Conservation (phyloP, 2,329 filamentous ascomycete genomes). For the Reticulascus tulasneorum region DNA sequence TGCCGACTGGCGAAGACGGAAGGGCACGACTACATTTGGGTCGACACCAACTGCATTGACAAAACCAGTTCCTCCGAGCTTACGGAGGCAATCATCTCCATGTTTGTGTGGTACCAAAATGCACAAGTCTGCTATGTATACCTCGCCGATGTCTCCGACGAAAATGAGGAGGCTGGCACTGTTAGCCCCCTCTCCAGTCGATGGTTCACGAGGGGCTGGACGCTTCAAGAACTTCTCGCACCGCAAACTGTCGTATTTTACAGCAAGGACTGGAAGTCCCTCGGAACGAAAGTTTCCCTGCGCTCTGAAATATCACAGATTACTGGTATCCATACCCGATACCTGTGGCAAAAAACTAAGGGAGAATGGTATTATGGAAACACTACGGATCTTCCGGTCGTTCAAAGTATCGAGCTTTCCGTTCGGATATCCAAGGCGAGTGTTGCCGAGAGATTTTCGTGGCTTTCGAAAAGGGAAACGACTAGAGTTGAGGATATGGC, state of each 20-base stretch:
- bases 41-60: conserved; percentile 4
- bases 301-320: neutral
- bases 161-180: conserved; percentile 2
- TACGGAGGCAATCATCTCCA: conserved; percentile 6
- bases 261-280: neutral
- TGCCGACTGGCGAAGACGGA: neutral
- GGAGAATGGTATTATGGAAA: too few species aligned
- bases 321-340: neutral
- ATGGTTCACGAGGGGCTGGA: conserved; percentile 4
- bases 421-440: neutral
- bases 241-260: neutral
- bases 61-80: conserved; percentile 7
- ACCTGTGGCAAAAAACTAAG: neutral
- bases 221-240: conserved; percentile 1
- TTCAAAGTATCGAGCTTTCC: too few species aligned
- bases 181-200: neutral
- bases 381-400: too few species aligned
- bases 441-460: neutral
- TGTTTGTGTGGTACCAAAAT: conserved; percentile 9
- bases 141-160: conserved; percentile 6
- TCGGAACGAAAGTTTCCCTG: neutral
- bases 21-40: conserved; percentile 1
- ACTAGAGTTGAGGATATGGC: conserved; percentile 19
- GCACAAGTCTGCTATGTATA: conserved; percentile 8
- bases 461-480: conserved; percentile 4